Evolutionary conservation across 257 asterid genomes (phyloP).

Genomic region (Solanum bukasovii): DNA sequence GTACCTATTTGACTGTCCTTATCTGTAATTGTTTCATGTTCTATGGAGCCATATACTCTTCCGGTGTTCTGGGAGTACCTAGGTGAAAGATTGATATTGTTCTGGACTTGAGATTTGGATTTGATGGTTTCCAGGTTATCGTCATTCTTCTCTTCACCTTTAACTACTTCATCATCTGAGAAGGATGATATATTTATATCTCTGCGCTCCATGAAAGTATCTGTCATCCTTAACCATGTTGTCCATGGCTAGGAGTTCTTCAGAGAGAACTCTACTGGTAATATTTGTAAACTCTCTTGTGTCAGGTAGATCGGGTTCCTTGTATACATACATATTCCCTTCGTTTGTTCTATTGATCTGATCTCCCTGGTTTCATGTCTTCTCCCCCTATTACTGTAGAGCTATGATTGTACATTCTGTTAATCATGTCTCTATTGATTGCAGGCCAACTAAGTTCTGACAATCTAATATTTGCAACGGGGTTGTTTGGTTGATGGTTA

Average conservation of each 20-base stretch:
- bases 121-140: neutral
- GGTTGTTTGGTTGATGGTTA: neutral
- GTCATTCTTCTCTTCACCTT: neutral
- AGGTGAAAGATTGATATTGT: neutral
- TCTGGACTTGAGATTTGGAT: neutral
- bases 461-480: too few relatives aligned
- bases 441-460: neutral
- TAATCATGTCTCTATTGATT: neutral
- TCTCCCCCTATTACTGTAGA: neutral
- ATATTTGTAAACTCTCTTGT: neutral
- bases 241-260: too few relatives aligned
- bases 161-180: neutral
- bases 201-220: neutral
- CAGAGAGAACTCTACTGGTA: neutral
- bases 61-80: neutral
- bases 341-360: neutral
- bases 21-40: neutral
- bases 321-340: neutral
- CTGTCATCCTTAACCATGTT: neutral
- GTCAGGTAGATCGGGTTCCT: neutral
- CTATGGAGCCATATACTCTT: neutral
- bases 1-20: neutral
- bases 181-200: neutral
- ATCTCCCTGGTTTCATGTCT: neutral
- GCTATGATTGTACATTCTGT: neutral